Base-by-base conservation (phyloP, 306 rosid species). In the Crotalaria pallida region DNA sequence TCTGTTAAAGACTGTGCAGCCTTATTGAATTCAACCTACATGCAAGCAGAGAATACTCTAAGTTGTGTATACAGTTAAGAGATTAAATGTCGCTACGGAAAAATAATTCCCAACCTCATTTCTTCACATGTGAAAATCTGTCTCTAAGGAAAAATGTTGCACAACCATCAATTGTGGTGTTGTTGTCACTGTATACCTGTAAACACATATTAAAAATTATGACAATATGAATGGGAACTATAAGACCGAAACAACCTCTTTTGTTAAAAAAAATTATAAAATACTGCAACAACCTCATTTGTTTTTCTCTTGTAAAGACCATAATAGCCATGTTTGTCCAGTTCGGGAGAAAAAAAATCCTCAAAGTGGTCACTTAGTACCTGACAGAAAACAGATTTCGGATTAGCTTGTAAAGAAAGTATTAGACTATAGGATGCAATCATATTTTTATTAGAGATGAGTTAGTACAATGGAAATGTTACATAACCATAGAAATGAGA, bases 291-390 rank as follows among this genome's bases (percentile, higher is more conserved):
- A n/a, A n/a, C n/a, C n/a, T n/a, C n/a, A n/a, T n/a, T n/a, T n/a
- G n/a, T n/a, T n/a, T n/a, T n/a, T n/a, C n/a, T n/a, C n/a, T n/a
- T n/a, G n/a, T n/a, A n/a, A n/a, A n/a, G n/a, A n/a, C n/a, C n/a
- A n/a, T n/a, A n/a, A n/a, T n/a, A n/a, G n/a, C n/a, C n/a, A n/a
- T n/a, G n/a, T n/a, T n/a, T n/a, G n/a, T n/a, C 97, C 75, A 94
- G 86, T 86, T 94, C 99, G 17, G 99, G 97, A 19, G 95, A 78
- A 29, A 91, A 94, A 82, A 87, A 94, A 31, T 94, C 99, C 36
- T 91, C 96, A 10, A 83, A 94, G 71, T 91, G 99, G 73, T 91
- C 96, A 33, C 82, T 91, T 80, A 89, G 99, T 79, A 94, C 97
- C 99, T 94, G 88, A 6, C 21, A 47, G 5, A 52, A n/a, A 65